These are phyloP conservation scores for Withania somnifera DNA, from an alignment of 305 asterid genomes.

Conservation along the genomic window DNA sequence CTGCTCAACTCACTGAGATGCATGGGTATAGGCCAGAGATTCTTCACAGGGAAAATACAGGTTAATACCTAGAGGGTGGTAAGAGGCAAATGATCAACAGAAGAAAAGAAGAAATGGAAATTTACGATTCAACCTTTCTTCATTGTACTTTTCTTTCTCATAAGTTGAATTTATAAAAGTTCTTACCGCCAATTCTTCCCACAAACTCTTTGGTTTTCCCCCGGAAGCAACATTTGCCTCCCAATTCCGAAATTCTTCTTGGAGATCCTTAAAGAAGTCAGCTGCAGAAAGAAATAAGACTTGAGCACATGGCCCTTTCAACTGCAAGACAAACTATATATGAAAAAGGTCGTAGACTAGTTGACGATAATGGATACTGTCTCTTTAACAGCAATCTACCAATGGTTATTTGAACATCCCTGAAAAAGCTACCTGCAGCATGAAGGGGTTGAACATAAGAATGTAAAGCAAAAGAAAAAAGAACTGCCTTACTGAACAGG, in stretches of 20 bases:
- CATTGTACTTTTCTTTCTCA: not conserved
- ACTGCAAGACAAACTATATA: not conserved
- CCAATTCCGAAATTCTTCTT: slow-evolving; percentile 89
- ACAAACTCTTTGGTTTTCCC: slow-evolving; percentile 82
- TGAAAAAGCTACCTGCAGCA: slow-evolving; percentile 87
- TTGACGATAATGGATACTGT: slow-evolving; percentile 8
- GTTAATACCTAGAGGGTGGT: not conserved
- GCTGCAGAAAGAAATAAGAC: slow-evolving; percentile 29
- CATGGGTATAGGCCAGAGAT: not conserved
- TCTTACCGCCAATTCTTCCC: slow-evolving; percentile 89
- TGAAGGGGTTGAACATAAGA: slow-evolving; percentile 49
- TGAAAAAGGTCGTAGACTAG: slow-evolving; percentile 7
- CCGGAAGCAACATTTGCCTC: slow-evolving; percentile 55
- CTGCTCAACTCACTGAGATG: not conserved
- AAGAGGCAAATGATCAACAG: not conserved
- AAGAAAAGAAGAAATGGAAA: not conserved
- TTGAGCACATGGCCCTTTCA: slow-evolving; percentile 5
- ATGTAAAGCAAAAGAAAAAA: slow-evolving; percentile 6
- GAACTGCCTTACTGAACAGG: not conserved
- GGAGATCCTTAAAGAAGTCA: slow-evolving; percentile 87
- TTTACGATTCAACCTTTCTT: not conserved
- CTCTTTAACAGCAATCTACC: slow-evolving; percentile 44
- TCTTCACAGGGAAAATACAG: not conserved
- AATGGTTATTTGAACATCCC: slow-evolving; percentile 81
- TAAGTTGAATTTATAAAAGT: not conserved